A percentile compares a stretch with the other conserved stretches of the same genome.
These are phyloP conservation scores for Chaetomiaceae sp. DNA, from an alignment of 2,329 filamentous ascomycete species.

Conservation along the genomic window DNA sequence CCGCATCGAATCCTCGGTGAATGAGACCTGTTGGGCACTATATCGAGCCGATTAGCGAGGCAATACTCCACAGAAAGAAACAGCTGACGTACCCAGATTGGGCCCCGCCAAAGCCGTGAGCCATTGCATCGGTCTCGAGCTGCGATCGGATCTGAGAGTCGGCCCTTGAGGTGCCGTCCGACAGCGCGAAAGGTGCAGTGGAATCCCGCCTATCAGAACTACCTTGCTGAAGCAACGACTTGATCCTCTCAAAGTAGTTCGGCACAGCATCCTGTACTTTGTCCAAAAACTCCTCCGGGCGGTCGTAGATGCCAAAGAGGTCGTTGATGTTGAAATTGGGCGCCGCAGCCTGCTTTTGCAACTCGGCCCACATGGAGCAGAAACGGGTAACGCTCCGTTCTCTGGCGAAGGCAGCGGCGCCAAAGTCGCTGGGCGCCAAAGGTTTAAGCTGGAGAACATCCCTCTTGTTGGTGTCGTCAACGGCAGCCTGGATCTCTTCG, in stretches of 20 bases:
- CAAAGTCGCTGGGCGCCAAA: slow-evolving; percentile 1
- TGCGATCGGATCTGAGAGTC: slow-evolving; percentile 25
- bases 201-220: background rate
- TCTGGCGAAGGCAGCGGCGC: slow-evolving; percentile 1
- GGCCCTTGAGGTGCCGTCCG: slow-evolving; percentile 9
- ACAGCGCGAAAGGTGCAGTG: background rate
- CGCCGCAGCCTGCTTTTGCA: slow-evolving; percentile 9
- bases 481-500: slow-evolving; percentile 17
- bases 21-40: background rate
- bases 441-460: slow-evolving; percentile 16
- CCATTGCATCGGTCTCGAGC: slow-evolving; percentile 21
- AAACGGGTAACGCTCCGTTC: slow-evolving; percentile 10
- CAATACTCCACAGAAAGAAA: background rate
- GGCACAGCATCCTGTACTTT: slow-evolving; percentile 10
- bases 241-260: slow-evolving; percentile 11
- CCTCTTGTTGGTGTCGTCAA: slow-evolving; percentile 10
- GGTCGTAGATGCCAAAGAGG: slow-evolving; percentile 10
- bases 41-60: background rate
- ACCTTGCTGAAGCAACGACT: slow-evolving; percentile 1
- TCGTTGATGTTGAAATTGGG: slow-evolving; percentile 5
- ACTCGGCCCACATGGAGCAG: slow-evolving; percentile 9
- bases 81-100: slow-evolving; percentile 5
- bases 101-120: slow-evolving; percentile 2
- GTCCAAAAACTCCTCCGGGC: slow-evolving; percentile 10
- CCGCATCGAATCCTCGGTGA: background rate